A percentile compares a stretch with the other conserved stretches of the same genome.
These are phyloP conservation scores for Emmonsia crescens DNA, from an alignment of 2,329 filamentous ascomycete genomes.

Conservation along the genomic window DNA sequence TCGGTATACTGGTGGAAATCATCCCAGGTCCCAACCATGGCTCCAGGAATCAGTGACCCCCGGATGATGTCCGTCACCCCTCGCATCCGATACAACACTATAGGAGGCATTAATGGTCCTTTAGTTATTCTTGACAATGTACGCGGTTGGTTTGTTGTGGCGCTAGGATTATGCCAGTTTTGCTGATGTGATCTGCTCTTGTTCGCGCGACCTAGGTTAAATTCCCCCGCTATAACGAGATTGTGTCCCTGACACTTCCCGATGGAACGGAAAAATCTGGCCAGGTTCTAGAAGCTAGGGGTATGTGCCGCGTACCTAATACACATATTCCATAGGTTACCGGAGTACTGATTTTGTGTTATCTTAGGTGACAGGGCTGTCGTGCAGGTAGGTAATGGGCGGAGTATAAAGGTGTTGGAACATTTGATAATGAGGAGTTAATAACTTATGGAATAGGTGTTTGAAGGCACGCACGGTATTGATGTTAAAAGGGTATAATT, in stretches of 20 bases:
- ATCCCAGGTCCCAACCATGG: slow-evolving; percentile 20
- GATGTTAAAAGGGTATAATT: slow-evolving; percentile 84
- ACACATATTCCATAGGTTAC: not conserved
- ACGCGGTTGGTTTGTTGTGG: slow-evolving; percentile 25
- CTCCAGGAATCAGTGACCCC: slow-evolving; percentile 32
- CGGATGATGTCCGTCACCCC: slow-evolving; percentile 49
- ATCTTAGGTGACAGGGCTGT: slow-evolving; percentile 73
- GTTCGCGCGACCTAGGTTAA: slow-evolving; percentile 57
- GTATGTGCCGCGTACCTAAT: slow-evolving; percentile 39
- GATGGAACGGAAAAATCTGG: slow-evolving; percentile 91
- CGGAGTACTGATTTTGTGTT: not conserved
- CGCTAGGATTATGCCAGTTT: slow-evolving; percentile 3
- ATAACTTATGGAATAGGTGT: slow-evolving; percentile 58
- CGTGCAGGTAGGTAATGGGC: slow-evolving; percentile 60
- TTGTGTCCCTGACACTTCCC: slow-evolving; percentile 87
- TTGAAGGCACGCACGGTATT: slow-evolving; percentile 92
- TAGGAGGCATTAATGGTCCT: slow-evolving; percentile 94
- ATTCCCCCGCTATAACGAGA: slow-evolving; percentile 95
- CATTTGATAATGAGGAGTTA: slow-evolving; percentile 1
- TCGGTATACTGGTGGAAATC: not conserved
- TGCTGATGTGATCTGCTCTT: not conserved
- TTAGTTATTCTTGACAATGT: slow-evolving; percentile 97
- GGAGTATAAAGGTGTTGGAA: not conserved
- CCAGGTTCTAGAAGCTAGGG: slow-evolving; percentile 94
- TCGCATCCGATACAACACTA: slow-evolving; percentile 90